Conservation (phyloP, 2,329 filamentous ascomycete species). For the Sporothrix protearum region DNA sequence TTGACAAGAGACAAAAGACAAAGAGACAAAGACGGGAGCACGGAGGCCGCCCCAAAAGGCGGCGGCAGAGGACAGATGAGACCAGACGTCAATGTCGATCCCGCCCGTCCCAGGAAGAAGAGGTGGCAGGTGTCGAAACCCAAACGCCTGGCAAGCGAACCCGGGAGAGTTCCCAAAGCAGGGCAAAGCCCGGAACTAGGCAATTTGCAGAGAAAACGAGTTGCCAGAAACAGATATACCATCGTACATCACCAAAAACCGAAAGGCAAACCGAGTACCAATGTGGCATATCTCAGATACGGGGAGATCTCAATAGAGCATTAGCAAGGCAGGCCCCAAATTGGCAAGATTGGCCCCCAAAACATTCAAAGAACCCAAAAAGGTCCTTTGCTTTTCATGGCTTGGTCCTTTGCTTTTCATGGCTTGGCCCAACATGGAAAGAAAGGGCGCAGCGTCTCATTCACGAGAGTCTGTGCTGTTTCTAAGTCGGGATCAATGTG, state of each 20-base stretch:
- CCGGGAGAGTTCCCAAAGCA: not conserved
- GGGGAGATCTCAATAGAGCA: not conserved
- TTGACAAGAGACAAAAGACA: not conserved
- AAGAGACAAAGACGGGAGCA: not conserved
- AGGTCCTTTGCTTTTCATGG: not conserved
- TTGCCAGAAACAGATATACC: not conserved
- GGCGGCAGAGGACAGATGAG: not conserved
- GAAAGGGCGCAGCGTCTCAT: not conserved
- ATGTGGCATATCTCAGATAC: not conserved
- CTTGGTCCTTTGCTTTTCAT: not conserved
- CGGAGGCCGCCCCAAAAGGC: not conserved
- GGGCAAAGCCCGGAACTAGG: not conserved
- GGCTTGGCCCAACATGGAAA: not conserved
- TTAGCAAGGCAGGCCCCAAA: too few species aligned
- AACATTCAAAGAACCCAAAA: not conserved
- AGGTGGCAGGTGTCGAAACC: not conserved
- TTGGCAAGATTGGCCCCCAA: not conserved
- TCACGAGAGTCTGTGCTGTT: not conserved
- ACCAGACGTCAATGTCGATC: not conserved
- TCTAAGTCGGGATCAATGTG: not conserved
- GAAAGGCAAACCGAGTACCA: not conserved
- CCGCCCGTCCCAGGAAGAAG: not conserved
- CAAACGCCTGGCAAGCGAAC: not conserved
- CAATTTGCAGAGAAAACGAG: too few species aligned
- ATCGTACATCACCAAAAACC: not conserved